Evolutionary conservation across 768 basidiomycete genomes (phyloP).

Genomic region (Cystobasidium onofrii): DNA sequence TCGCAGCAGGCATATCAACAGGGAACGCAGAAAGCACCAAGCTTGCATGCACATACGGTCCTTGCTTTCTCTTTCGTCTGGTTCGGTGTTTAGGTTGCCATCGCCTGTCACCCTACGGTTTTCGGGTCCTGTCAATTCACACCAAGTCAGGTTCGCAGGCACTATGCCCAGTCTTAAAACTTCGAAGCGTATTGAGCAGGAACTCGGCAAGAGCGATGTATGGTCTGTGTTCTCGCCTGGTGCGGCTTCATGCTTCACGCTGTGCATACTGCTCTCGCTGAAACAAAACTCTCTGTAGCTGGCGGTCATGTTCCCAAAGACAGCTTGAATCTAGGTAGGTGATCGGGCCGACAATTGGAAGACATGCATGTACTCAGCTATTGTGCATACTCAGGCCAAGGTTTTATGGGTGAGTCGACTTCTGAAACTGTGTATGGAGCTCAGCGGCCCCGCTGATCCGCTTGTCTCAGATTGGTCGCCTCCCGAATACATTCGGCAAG

Average conservation of each 20-base stretch:
- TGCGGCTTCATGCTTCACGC: not conserved
- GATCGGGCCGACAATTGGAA: not conserved
- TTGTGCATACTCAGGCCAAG: not conserved
- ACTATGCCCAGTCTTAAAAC: not conserved
- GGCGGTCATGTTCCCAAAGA: constrained; percentile 31
- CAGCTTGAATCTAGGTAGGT: constrained; percentile 23
- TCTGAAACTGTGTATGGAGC: not conserved
- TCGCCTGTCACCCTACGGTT: not conserved
- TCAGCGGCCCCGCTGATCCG: not conserved
- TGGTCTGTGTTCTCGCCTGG: constrained; percentile 29
- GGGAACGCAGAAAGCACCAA: not conserved
- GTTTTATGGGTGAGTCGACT: constrained; percentile 8
- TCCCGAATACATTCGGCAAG: constrained; percentile 26
- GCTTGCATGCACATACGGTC: not conserved
- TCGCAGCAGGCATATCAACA: not conserved
- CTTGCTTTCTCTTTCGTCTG: not conserved
- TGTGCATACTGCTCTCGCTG: not conserved
- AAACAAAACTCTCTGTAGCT: not conserved
- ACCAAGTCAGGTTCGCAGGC: not conserved
- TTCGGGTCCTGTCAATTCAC: not conserved
- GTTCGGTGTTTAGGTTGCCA: not conserved
- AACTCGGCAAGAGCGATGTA: constrained; percentile 23
- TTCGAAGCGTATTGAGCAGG: constrained; percentile 3
- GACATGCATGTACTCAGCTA: not conserved
- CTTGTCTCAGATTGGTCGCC: constrained; percentile 21